phyloP scores from a whole-genome alignment of 331 rosid genomes.

The Quercus phellos region DNA sequence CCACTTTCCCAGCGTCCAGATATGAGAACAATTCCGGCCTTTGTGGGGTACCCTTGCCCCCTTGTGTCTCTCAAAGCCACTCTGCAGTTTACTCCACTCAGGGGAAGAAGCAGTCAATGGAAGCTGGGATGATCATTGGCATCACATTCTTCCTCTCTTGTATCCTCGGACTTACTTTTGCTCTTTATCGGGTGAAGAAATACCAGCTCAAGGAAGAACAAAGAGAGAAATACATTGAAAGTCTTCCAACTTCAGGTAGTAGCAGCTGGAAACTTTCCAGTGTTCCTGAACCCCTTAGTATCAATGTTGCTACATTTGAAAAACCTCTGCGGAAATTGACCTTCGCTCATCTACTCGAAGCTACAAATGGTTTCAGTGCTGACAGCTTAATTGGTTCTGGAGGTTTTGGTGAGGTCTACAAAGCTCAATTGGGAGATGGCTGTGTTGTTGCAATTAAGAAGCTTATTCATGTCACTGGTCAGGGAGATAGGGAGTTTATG shows the following conservation, averaged over 20 bases:
- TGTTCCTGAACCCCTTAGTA: constrained; percentile 68
- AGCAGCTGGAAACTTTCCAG: constrained; percentile 70
- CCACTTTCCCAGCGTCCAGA: constrained; percentile 58
- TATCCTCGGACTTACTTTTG: constrained; percentile 28
- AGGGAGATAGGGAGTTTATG: constrained; percentile 84
- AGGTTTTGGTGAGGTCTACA: constrained; percentile 82
- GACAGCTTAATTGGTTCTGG: constrained; percentile 77
- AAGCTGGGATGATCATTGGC: constrained; percentile 34
- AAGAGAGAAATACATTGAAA: constrained; percentile 53
- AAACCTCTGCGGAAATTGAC: constrained; percentile 67
- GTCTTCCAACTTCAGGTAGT: constrained; percentile 74
- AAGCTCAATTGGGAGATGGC: constrained; percentile 67
- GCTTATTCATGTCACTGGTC: constrained; percentile 66
- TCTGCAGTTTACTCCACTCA: neutral
- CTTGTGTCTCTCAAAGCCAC: constrained; percentile 31
- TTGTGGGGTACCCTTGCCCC: constrained; percentile 60
- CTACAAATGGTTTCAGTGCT: constrained; percentile 71
- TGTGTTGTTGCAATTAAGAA: constrained; percentile 73
- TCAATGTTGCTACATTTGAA: constrained; percentile 74
- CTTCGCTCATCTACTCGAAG: constrained; percentile 70
- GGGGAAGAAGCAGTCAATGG: constrained; percentile 43
- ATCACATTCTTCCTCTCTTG: constrained; percentile 39
- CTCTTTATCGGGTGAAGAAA: constrained; percentile 37
- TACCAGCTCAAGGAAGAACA: constrained; percentile 32
- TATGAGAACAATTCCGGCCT: constrained; percentile 65